These are phyloP conservation scores for Sisymbrium altissimum DNA, from an alignment of 345 rosid genomes.

Conservation along the genomic window DNA sequence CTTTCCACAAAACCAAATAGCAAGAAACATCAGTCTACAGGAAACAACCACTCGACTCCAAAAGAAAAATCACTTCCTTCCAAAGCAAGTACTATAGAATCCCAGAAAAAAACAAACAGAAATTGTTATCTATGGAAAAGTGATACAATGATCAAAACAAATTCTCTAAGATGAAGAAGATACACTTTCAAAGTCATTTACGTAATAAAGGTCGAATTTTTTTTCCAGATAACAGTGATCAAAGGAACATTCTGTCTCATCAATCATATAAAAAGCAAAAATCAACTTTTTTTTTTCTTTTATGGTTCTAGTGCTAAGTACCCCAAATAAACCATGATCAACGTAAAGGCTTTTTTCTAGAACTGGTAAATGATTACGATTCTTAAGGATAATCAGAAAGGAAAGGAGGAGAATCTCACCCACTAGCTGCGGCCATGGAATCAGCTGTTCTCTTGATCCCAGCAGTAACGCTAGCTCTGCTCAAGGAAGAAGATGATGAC, in stretches of 20 bases:
- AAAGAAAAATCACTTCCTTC: neutral
- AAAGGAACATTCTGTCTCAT: conserved; percentile 7
- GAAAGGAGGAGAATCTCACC: conserved; percentile 41
- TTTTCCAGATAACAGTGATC: conserved; percentile 3
- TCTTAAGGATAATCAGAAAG: neutral
- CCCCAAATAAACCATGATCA: conserved; percentile 2
- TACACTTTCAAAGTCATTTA: neutral
- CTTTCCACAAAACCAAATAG: neutral
- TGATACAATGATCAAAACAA: conserved; percentile 5
- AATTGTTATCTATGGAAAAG: neutral
- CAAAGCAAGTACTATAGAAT: neutral
- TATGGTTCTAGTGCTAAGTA: neutral
- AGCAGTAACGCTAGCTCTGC: conserved; percentile 46
- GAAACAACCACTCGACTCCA: neutral
- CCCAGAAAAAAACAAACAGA: neutral
- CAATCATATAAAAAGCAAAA: conserved; percentile 1
- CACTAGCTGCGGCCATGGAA: conserved; percentile 50
- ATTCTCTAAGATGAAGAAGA: neutral
- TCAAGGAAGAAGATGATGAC: conserved; percentile 48
- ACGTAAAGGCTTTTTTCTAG: conserved; percentile 5
- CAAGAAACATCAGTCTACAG: conserved; percentile 1
- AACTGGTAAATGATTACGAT: neutral
- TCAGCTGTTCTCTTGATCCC: conserved; percentile 72
- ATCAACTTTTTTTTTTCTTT: neutral
- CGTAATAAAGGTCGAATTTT: conserved; percentile 6